Evolutionary conservation across 768 basidiomycete species (phyloP).

Genomic region (Auriculariales sp.): DNA sequence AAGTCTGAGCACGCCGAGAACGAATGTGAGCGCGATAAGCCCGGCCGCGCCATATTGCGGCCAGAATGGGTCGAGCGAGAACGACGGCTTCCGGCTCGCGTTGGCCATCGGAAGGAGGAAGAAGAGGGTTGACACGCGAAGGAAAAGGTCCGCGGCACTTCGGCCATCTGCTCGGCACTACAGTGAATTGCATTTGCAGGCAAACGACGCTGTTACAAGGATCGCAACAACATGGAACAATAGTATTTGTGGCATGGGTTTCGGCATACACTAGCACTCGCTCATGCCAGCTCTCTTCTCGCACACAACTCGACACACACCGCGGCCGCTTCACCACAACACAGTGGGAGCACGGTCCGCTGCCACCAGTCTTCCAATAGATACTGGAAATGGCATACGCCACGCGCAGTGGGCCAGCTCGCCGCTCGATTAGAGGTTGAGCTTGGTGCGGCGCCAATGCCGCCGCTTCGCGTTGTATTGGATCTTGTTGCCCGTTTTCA

Average conservation of each 20-base stretch:
- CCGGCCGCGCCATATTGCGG: slow-evolving; percentile 32
- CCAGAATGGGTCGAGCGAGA: slow-evolving; percentile 31
- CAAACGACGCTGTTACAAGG: no score
- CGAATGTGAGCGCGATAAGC: slow-evolving; percentile 23
- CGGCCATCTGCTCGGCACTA: neutral
- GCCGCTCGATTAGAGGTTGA: slow-evolving; percentile 59
- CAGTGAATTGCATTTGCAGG: no score
- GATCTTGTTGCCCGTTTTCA: slow-evolving; percentile 92
- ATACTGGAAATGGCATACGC: no score
- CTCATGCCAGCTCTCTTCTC: no score
- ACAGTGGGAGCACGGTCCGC: no score
- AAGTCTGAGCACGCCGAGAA: slow-evolving; percentile 29
- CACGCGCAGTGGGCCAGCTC: no score
- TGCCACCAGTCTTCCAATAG: no score
- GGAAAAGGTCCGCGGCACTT: neutral
- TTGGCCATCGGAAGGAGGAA: slow-evolving; percentile 10
- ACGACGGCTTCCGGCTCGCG: slow-evolving; percentile 14
- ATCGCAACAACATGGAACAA: no score
- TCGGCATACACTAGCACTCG: no score
- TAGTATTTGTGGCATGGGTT: no score
- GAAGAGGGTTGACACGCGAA: neutral
- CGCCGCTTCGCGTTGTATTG: slow-evolving; percentile 95
- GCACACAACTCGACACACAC: no score
- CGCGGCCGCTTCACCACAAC: no score
- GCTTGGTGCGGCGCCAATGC: slow-evolving; percentile 98